Percentiles rank a stretch among this genome's conserved stretches.
Evolutionary conservation across 129 eudicot genomes (phyloP).

Genomic region (Cynara cardunculus): DNA sequence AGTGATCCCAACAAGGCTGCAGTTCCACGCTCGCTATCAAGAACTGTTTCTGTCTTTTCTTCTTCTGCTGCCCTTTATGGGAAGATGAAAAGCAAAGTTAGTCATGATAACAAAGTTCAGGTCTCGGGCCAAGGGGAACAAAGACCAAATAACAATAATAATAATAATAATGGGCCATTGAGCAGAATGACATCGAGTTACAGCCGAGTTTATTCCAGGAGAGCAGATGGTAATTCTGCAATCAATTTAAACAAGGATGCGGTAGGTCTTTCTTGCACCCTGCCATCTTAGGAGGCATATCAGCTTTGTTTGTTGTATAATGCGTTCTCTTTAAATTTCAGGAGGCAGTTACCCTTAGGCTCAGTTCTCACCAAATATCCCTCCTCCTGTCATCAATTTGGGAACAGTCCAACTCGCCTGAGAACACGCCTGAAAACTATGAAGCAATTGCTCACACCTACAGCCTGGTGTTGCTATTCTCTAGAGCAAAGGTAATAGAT

Average conservation of each 20-base stretch:
- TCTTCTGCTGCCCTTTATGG: conserved; percentile 97
- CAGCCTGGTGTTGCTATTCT: conserved; percentile 73
- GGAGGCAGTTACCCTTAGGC: conserved; percentile 72
- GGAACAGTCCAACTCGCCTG: conserved; percentile 72
- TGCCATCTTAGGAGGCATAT: not conserved
- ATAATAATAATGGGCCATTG: conserved; percentile 49
- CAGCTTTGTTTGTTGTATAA: not conserved
- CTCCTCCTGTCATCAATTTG: conserved; percentile 86
- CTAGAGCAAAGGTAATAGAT: conserved; percentile 76
- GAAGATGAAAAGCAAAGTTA: conserved; percentile 56
- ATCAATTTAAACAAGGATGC: conserved; percentile 38
- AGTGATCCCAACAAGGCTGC: conserved; percentile 38
- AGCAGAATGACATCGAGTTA: conserved; percentile 67
- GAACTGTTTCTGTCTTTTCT: conserved; percentile 95
- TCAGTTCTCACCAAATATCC: conserved; percentile 73
- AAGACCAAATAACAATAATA: conserved; percentile 27
- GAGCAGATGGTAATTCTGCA: conserved; percentile 34
- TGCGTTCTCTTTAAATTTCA: conserved; percentile 16
- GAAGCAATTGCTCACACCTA: conserved; percentile 96
- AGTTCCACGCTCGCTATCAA: conserved; percentile 70
- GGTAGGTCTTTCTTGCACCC: conserved; percentile 40
- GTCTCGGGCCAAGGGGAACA: conserved; percentile 25
- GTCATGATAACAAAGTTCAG: conserved; percentile 24
- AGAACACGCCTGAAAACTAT: conserved; percentile 69
- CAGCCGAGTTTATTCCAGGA: conserved; percentile 64